Base-by-base conservation (phyloP, 2,329 filamentous ascomycete genomes). In the Lithohypha guttulata region DNA sequence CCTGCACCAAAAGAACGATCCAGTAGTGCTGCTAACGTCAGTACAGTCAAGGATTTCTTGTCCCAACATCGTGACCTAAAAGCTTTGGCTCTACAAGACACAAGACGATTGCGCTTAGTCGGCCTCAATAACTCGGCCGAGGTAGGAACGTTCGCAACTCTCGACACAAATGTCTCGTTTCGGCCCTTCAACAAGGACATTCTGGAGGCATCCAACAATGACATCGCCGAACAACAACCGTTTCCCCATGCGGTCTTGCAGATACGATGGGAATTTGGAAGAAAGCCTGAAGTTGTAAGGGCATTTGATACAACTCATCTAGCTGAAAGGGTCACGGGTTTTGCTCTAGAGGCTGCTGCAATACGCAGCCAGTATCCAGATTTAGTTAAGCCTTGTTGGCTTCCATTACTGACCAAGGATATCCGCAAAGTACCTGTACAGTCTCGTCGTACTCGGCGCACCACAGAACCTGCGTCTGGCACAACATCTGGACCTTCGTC, bases 241-340 rank as follows among this genome's bases (percentile, higher is more conserved):
- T 73, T 74, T 46, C 70, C 70, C 4, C 65, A 71, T 51, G 67
- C 68, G 19, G 59, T 73, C 11, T 56, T 74, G 1, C 61, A 67
- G 31, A 56, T 74, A 20, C 62, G 69, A 19, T 61, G 63, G 37
- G 68, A 73, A 52, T 68, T 68, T 25, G 21, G 20, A 4, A 28
- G 35, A 21, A 40, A 40, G 6, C 32, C 44, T 19, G 36, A 35
- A 6, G 30, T 47, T 9, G 36, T 39, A 4, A 21, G 40, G 10
- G 42, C 35, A 2, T 36, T 47, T 42, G 38, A 58, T 55, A 53
- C 60, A 34, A 39, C 20, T 7, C 38, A 49, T 40, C 37, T 53
- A 23, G 51, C 40, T 13, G 68, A 73, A 47, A 61, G 69, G 21
- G 62, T 73, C 7, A 60, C 65, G 22, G 69, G 68, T 3, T 73